Base-by-base conservation (phyloP, 345 rosid species). In the Tarenaya hassleriana region DNA sequence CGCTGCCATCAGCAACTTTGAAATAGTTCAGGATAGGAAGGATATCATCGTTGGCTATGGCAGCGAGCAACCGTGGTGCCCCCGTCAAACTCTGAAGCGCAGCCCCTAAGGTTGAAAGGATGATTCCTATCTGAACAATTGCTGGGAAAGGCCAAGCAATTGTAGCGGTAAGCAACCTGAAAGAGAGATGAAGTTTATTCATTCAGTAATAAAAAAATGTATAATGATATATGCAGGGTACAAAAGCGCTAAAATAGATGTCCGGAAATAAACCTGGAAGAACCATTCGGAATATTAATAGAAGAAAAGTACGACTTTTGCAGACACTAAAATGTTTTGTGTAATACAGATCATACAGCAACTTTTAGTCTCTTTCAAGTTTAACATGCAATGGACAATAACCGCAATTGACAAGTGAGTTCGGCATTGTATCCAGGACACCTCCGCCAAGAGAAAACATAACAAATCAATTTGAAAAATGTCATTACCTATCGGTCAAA, bases 1-100 rank as follows among this genome's bases (percentile, higher is more conserved):
- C 99, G 17, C 70, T 62, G 34, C 94, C 87, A 46, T 94, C 97
- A 51, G 83, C 81, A 66, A 78, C 95, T 75, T 73, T 94, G 75
- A 94, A 94, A 72, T 94, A 88, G 69, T 88, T 83, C 63, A 94
- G 92, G 72, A 94, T 73, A 21, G 99, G 99, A 47, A 94, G 82
- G 75, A 94, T 94, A 62, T 94, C 97, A 75, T 94, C 99, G 65
- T 94, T 94, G 51, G 97, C 97, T 74, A 94, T 94, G 6, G 99
- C 99, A n/a, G 97, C 97, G 63, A 94, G 95, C 56, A 94, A 77
- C 56, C 95, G 81, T 35, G 99, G 99, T 54, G 99, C 99, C 51
- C 99, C 99, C 6, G 95, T 82, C 69, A 94, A 58, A 74, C 97
- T 88, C 59, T 94, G 99, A 60, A 94, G 99, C 66, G 97, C 99